Base-by-base conservation (phyloP, 306 rosid genomes). In the Sphenostylis stenocarpa region DNA sequence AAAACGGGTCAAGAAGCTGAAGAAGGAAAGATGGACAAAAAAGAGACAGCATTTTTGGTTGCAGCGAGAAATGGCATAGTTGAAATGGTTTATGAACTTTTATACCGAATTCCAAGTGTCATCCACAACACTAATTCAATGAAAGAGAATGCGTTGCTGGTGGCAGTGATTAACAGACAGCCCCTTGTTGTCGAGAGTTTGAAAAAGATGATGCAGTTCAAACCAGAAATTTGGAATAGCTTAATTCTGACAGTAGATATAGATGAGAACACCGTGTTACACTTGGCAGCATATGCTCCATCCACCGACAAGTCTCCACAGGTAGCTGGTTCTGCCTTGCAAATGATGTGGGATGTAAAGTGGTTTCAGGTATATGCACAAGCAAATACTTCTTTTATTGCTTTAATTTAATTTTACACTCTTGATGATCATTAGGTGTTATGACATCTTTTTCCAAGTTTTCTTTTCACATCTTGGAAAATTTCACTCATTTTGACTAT, bases 331-430 rank as follows among this genome's bases (percentile, higher is more conserved):
- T 38, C 67, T n/a, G 89, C 87, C 9, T 15, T 83, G 58, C 85
- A 83, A 48, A 72, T 86, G 86, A 71, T 67, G 67, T 82, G 85
- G 89, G 86, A 82, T 38, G 51, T 83, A 7, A 83, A 83, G 24
- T 86, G 89, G 89, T 86, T 60, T 70, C 73, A 80, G 86, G 85
- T 84, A 79, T 38, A 7, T 7, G 11, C 1, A 11, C 7, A 26
- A 3, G 3, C 45, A 39, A 39, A 11, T 39, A 39, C 13, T 10
- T 5, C 6, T 33, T 33, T 33, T 31, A 3, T 31, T 26, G 29
- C 29, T n/a, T 26, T 26, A n/a, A n/a, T n/a, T n/a, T n/a, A n/a
- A n/a, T n/a, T n/a, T n/a, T n/a, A n/a, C n/a, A n/a, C n/a, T n/a
- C n/a, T n/a, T n/a, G n/a, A n/a, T n/a, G n/a, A n/a, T n/a, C n/a